Base-by-base conservation (phyloP, 345 rosid genomes). In the Citrus glauca region DNA sequence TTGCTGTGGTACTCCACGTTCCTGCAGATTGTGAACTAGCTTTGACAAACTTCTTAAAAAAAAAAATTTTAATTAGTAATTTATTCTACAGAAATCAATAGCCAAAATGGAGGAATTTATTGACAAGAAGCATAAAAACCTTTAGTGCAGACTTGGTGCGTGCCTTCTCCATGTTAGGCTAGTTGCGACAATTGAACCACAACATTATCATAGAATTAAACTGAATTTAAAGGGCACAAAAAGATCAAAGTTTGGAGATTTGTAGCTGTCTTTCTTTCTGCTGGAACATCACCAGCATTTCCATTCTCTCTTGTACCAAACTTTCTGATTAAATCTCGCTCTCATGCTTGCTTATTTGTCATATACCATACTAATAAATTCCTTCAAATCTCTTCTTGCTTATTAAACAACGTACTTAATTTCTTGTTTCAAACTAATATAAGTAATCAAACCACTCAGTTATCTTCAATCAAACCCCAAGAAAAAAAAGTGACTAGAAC, bases 261-360 rank as follows among this genome's bases (percentile, higher is more conserved):
- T 79, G 97, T 94, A 82, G 80, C 80, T 86, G 59, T 91, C 91
- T 79, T 61, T 25, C 84, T 69, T 76, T 91, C 91, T 84, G 97
- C 87, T 94, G 87, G 85, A 75, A 87, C 89, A 90, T 90, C 97
- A 85, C 81, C 77, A 86, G 82, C 90, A 80, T 77, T 66, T 3
- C 20, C 66, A 45, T 20, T 28, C 25, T 42, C 67, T 86, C 85
- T 84, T 61, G 75, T 89, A 92, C 94, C 98, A 92, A 92, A 88
- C 97, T 88, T 86, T 89, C 94, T 85, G 97, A 86, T 89, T 89
- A 87, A 80, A 91, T 78, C 89, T 89, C 95, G 82, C 85, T 87
- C 91, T 92, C 91, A 86, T 80, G 77, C 88, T 80, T 77, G 20
- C 71, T 42, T 66, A 50, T 76, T 83, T 82, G 79, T 74, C 86